Evolutionary conservation across 352 stramenopile genomes (phyloP), one percentile per base, ranked within the genome.

Genomic region (Globisporangium apiculatum): DNA sequence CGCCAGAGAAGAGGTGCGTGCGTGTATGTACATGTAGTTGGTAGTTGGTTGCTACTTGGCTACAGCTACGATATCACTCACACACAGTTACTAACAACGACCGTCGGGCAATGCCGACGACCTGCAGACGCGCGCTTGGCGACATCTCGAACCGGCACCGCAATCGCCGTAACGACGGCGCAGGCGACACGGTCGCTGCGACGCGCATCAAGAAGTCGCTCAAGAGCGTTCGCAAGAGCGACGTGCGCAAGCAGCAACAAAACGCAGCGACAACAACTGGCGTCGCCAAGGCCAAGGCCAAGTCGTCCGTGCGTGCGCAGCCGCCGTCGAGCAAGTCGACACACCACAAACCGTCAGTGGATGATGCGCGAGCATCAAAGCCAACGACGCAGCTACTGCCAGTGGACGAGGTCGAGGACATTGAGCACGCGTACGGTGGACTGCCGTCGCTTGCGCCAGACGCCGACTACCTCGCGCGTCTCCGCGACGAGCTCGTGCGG

Each of bases 121-220:
- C 40, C 7, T 43, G 11, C 40, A 90, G 82, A 69, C 82, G 82
- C 51, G 79, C 65, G 36, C 68, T 92, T 4, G 69, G 76, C 7
- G 82, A 92, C 57, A 92, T 92, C 46, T 92, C 82, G 24, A 92
- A 92, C 68, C 77, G 83, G 50, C 76, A 87, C 48, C 69, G 68
- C 31, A 80, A 72, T 47, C 58, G 55, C 51, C 67, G 67, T 15
- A 57, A 47, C 4, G 52, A 52, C 48, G 64, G 48, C 24, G 40
- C 48, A 15, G 53, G 42, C 45, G 57, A 40, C 0, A 56, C 53
- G 1, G 45, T 31, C 5, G 10, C 17, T 7, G 65, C 51, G 24
- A 31, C 24, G 9, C 57, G 6, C 9, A 77, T 75, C 55, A 68
- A 48, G 47, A 77, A 77, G n/a, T n/a, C 2, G 42, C 18, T 53